These are phyloP conservation scores for Eucommia ulmoides DNA, from an alignment of 257 asterid genomes.

Conservation along the genomic window DNA sequence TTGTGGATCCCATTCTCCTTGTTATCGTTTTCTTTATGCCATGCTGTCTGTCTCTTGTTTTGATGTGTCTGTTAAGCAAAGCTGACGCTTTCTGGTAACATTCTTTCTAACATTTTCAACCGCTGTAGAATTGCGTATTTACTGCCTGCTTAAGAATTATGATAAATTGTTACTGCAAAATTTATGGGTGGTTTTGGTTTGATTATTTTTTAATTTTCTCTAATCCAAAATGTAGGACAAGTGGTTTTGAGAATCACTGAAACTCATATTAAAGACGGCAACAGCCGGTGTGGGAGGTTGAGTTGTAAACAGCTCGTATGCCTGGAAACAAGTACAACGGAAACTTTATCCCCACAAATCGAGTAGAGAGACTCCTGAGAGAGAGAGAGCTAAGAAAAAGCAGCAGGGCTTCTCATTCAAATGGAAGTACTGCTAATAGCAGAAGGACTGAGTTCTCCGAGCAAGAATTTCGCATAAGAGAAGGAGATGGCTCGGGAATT, in stretches of 20 bases:
- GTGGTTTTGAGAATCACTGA: constrained; percentile 25
- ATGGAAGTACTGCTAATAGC: constrained; percentile 33
- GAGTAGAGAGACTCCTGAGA: constrained; percentile 61
- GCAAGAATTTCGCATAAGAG: constrained; percentile 23
- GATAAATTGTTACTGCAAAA: neutral
- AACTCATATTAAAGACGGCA: constrained; percentile 23
- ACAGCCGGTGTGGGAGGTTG: constrained; percentile 19
- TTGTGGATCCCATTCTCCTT: constrained; percentile 38
- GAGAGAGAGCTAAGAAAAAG: constrained; percentile 48
- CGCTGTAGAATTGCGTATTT: constrained; percentile 8
- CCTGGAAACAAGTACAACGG: constrained; percentile 67
- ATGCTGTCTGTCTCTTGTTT: constrained; percentile 14
- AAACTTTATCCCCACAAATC: constrained; percentile 27
- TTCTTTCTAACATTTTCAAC: neutral
- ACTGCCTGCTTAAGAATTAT: neutral
- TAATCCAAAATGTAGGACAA: constrained; percentile 44
- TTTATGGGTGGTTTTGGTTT: constrained; percentile 7
- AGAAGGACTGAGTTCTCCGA: constrained; percentile 35
- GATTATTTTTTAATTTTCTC: constrained; percentile 23
- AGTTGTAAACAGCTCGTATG: constrained; percentile 34
- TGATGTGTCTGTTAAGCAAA: constrained; percentile 8
- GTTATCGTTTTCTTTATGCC: constrained; percentile 26
- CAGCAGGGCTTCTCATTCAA: constrained; percentile 26
- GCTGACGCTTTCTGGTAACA: constrained; percentile 4
- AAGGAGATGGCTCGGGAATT: constrained; percentile 17